Evolutionary conservation across 1,284 basidiomycete species (phyloP).

Genomic region (Gomphus sp.): DNA sequence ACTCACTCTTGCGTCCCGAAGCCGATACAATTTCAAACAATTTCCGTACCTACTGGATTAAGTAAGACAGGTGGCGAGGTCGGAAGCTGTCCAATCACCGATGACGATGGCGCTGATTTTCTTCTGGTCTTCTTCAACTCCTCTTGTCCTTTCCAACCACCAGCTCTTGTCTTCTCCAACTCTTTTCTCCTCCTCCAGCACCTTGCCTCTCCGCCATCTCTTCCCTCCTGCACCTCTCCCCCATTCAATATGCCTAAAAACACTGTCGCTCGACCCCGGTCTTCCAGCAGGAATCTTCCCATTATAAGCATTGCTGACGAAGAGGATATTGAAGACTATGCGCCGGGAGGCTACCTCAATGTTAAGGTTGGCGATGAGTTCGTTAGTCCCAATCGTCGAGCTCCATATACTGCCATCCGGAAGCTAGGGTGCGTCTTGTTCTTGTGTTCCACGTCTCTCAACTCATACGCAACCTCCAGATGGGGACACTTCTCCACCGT

Average conservation of each 20-base stretch:
- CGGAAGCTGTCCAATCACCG: neutral
- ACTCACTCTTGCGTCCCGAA: neutral
- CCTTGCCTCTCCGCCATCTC: neutral
- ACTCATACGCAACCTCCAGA: conserved; percentile 26
- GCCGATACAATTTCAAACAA: neutral
- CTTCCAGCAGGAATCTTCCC: neutral
- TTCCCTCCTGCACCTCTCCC: neutral
- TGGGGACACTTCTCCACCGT: conserved; percentile 92
- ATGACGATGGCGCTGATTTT: conserved; percentile 5
- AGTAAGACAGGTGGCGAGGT: neutral
- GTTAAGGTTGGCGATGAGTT: conserved; percentile 74
- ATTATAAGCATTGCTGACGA: conserved; percentile 25
- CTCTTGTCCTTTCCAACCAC: neutral
- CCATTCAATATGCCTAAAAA: neutral
- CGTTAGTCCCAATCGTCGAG: conserved; percentile 37
- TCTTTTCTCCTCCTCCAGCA: neutral
- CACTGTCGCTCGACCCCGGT: neutral
- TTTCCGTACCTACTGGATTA: neutral
- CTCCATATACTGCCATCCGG: conserved; percentile 69
- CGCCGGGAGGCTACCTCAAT: conserved; percentile 72
- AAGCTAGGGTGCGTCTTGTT: conserved; percentile 61
- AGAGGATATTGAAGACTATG: conserved; percentile 73
- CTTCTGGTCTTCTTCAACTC: neutral
- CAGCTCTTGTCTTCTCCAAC: neutral
- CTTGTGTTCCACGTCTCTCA: conserved; percentile 14